Evolutionary conservation across 192 early-diverging fungal species (phyloP), one percentile per base, ranked within the genome.

Genomic region (Diversispora epigaea): DNA sequence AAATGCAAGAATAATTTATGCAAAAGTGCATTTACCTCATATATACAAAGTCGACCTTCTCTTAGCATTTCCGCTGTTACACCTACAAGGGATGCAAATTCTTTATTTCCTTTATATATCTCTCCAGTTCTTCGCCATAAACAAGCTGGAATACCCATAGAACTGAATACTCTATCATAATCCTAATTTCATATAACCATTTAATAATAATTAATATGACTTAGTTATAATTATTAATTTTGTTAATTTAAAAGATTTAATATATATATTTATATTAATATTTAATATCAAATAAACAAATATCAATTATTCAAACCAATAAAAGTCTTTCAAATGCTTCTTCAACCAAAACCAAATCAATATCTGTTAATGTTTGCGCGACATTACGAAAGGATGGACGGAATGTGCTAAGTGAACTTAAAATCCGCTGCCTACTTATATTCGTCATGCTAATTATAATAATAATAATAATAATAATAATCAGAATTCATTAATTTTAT

Each of bases 41-140:
- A 85, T 67, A 85, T 83, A 65, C 84, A 85, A 0, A 85, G 52
- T 3, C 84, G 77, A 39, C 84, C 90, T 72, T 96, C 94, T 52
- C 89, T 87, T 12, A 98, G 83, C 77, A 88, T 85, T 44, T 94
- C 93, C 64, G 95, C 84, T 8, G 93, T 90, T 22, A 98, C 85
- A 55, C 91, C 90, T 8, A 96, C 91, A 56, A 98, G 83, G 3
- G 89, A 82, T 2, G 95, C 95, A 86, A 98, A 98, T 84, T 96
- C 94, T 69, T 94, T 90, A 84, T 97, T 98, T 25, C 93, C 92
- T 77, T 95, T 96, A 86, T 93, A 96, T 46, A 98, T 98, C 79
- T 98, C 95, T 49, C 96, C 96, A 6, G 95, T 96, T 61, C 96
- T 89, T 41, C 96, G 87, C 96, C 96, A 98, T 54, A 98, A 83